These are phyloP conservation scores for Immersiporthe knoxdaviesiana DNA, from an alignment of 2,329 filamentous ascomycete genomes.

Conservation along the genomic window DNA sequence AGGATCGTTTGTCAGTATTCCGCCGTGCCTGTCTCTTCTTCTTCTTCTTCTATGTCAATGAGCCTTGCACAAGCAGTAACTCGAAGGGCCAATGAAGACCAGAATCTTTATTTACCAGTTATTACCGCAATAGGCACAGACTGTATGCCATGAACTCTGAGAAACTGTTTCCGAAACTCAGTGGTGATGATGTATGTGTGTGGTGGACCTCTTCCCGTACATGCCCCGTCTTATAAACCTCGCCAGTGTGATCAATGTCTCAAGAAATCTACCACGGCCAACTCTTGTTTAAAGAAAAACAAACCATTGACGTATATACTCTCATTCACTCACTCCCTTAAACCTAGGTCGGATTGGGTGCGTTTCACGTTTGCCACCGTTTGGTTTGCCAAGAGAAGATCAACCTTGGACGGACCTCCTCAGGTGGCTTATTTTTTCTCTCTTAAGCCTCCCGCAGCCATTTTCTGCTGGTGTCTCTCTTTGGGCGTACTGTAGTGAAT, in stretches of 20 bases:
- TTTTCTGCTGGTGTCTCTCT: background rate
- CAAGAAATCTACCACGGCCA: background rate
- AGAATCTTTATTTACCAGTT: background rate
- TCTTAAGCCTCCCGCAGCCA: background rate
- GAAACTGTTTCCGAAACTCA: background rate
- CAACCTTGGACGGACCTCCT: background rate
- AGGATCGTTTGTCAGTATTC: background rate
- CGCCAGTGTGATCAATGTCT: background rate
- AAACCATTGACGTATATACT: background rate
- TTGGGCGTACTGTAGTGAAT: background rate
- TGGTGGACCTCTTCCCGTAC: background rate
- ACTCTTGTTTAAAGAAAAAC: too few relatives aligned
- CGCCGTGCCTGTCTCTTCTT: background rate
- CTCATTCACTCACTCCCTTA: background rate
- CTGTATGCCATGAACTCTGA: background rate
- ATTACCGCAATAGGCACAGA: background rate
- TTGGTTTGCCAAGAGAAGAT: constrained; percentile 9
- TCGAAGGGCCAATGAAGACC: background rate
- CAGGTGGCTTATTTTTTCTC: background rate
- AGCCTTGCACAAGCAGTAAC: background rate
- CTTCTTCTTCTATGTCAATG: background rate
- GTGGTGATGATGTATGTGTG: background rate
- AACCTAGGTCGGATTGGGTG: background rate
- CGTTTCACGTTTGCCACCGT: constrained; percentile 3
- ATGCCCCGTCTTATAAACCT: background rate